These are phyloP conservation scores for Crataegus laevigata DNA, from an alignment of 306 rosid species.

Conservation along the genomic window DNA sequence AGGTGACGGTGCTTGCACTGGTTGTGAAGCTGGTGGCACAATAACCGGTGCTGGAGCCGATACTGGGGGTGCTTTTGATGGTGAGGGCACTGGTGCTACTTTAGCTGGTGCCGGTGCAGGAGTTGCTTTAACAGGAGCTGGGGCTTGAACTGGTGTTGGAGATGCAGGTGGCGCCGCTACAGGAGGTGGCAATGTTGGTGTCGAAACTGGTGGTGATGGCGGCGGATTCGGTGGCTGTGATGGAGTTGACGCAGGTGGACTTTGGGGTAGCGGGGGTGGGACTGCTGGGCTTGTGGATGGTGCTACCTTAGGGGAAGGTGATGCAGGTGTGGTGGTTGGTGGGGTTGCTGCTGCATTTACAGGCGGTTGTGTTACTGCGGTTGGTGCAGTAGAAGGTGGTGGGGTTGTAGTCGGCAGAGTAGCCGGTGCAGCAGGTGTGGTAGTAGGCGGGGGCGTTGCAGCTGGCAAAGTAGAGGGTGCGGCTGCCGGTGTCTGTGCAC, in stretches of 20 bases:
- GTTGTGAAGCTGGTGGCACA: constrained; percentile 30
- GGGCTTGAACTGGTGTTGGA: constrained; percentile 55
- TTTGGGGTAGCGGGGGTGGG: constrained; percentile 51
- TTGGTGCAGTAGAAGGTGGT: constrained; percentile 37
- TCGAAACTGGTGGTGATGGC: constrained; percentile 17
- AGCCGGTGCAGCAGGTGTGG: constrained; percentile 31
- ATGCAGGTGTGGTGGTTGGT: constrained; percentile 39
- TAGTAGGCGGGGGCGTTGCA: constrained; percentile 28
- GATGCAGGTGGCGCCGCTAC: constrained; percentile 46
- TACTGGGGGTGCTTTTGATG: constrained; percentile 37
- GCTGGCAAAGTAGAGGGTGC: constrained; percentile 35
- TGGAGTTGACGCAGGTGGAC: constrained; percentile 48
- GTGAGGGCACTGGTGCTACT: constrained; percentile 44
- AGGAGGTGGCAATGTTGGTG: constrained; percentile 41
- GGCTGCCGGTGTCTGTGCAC: constrained; percentile 34
- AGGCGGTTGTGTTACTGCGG: constrained; percentile 37
- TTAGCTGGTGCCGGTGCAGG: constrained; percentile 54
- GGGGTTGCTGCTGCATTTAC: constrained; percentile 22
- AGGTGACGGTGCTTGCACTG: constrained; percentile 43
- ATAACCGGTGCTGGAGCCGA: constrained; percentile 44
- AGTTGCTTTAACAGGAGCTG: constrained; percentile 45
- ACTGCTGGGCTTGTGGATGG: constrained; percentile 44
- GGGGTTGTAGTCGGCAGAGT: constrained; percentile 26
- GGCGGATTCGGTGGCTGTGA: constrained; percentile 32
- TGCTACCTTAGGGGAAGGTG: constrained; percentile 51